Evolutionary conservation across 805 yeast genomes (phyloP).

Genomic region (Kregervanrija pseudodelftensis): DNA sequence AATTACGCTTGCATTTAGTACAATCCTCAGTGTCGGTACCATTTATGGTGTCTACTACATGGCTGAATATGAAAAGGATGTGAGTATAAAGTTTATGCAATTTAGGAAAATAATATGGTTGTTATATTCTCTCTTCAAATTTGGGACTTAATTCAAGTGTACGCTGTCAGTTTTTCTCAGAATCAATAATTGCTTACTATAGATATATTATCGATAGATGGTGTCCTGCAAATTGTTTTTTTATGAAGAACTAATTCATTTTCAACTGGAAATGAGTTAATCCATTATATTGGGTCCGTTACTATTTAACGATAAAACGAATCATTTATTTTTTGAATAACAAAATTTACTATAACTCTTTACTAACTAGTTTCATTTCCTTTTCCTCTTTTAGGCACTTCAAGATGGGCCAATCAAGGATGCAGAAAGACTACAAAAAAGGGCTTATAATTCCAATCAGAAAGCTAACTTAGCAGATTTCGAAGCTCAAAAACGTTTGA

Average conservation of each 20-base stretch:
- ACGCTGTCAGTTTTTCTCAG: too few relatives aligned
- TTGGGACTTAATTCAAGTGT: too few relatives aligned
- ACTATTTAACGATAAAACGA: too few relatives aligned
- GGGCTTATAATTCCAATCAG: slow-evolving; percentile 31
- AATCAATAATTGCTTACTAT: too few relatives aligned
- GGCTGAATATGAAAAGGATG: slow-evolving; percentile 63
- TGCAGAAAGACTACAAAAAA: slow-evolving; percentile 53
- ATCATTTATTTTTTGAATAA: too few relatives aligned
- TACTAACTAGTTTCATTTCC: not conserved
- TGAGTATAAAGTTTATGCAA: slow-evolving; percentile 21
- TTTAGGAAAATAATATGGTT: not conserved
- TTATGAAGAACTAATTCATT: too few relatives aligned
- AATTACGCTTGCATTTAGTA: slow-evolving; percentile 57
- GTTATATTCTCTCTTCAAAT: too few relatives aligned
- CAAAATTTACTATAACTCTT: not conserved
- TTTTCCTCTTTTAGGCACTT: slow-evolving; percentile 36
- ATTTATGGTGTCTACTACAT: slow-evolving; percentile 63
- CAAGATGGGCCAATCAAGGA: slow-evolving; percentile 84
- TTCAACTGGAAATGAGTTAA: too few relatives aligned
- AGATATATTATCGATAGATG: too few relatives aligned
- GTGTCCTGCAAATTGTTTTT: too few relatives aligned
- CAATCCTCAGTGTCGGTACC: slow-evolving; percentile 48
- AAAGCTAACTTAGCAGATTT: slow-evolving; percentile 60
- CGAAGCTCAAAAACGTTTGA: slow-evolving; percentile 52
- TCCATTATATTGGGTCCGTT: too few relatives aligned